Evolutionary conservation across 805 yeast genomes (phyloP), one percentile per base, ranked within the genome.

Genomic region (Candida michaelii): DNA sequence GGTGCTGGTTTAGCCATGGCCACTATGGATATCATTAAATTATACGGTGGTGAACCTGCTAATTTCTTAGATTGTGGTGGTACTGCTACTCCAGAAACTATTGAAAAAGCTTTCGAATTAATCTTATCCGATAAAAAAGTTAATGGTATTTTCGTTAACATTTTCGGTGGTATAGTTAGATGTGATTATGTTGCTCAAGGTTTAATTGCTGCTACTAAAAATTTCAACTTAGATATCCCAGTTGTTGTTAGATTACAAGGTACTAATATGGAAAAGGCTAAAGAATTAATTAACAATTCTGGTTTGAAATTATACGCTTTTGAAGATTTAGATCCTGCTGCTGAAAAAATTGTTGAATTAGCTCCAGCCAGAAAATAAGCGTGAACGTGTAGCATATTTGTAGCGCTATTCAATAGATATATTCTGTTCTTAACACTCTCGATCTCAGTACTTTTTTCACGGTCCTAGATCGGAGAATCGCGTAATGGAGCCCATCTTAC

Each of bases 1-100:
- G 99, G 99, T 77, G 99, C 99, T 46, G 99, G 99, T 70, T 80
- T 93, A 65, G 99, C 99, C 60, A 93, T 93, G 99, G 99, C 99
- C 58, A 93, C 99, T 53, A 90, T 93, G 97, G 99, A 93, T 72
- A 95, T 95, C 66, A 89, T 93, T 76, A 89, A 93, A 76, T 81
- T 93, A 59, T 87, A 89, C 75, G 97, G 98, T 61, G 99, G 99
- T 69, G 86, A 82, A 56, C 99, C 99, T 59, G 99, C 99, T 53
- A 93, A 93, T 79, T 93, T 93, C 81, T 81, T 93, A 66, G 99
- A 93, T 77, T 93, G 97, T 71, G 99, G 99, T 77, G 99, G 99
- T 77, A 96, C 97, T 69, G 99, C 99, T 58, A 93, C 98, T 50
- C 97, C 98, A 54, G 86, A 88, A 72, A 91, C 99, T 60, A 93